phyloP scores from a whole-genome alignment of 495 filamentous ascomycete genomes.

The Tuber brumale region DNA sequence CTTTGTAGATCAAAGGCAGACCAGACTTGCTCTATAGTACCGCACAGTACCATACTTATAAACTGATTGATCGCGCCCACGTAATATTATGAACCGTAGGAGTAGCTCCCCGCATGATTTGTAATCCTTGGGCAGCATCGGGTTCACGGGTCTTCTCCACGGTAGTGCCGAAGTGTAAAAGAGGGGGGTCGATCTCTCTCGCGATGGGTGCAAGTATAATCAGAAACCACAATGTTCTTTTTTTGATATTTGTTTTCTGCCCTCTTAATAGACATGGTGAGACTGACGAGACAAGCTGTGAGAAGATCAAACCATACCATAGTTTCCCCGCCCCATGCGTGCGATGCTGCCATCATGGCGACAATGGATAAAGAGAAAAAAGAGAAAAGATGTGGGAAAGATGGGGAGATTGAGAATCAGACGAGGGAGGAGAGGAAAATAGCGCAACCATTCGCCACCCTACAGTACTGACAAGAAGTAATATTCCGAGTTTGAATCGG shows the following conservation, averaged over 20 bases:
- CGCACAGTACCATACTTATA: no score
- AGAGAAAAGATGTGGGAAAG: not conserved
- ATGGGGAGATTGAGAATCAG: not conserved
- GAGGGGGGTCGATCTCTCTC: not conserved
- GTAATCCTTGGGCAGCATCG: no score
- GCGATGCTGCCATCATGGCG: not conserved
- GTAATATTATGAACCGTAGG: no score
- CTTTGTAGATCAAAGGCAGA: no score
- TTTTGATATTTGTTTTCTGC: not conserved
- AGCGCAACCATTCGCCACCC: not conserved
- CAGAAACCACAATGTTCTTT: not conserved
- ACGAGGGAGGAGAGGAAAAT: not conserved
- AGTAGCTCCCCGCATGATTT: no score
- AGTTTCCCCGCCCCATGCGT: not conserved
- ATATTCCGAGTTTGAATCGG: not conserved
- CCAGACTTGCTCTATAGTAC: no score
- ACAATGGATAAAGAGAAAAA: not conserved
- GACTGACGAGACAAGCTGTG: not conserved
- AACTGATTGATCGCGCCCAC: no score
- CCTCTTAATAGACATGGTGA: not conserved
- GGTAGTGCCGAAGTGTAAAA: no score
- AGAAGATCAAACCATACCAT: not conserved
- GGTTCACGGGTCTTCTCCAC: no score
- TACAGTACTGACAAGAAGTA: conserved; percentile 2
- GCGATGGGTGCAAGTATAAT: not conserved